Evolutionary conservation across 495 filamentous ascomycete genomes (phyloP), one percentile per base, ranked within the genome.

Genomic region (Evernia prunastri): DNA sequence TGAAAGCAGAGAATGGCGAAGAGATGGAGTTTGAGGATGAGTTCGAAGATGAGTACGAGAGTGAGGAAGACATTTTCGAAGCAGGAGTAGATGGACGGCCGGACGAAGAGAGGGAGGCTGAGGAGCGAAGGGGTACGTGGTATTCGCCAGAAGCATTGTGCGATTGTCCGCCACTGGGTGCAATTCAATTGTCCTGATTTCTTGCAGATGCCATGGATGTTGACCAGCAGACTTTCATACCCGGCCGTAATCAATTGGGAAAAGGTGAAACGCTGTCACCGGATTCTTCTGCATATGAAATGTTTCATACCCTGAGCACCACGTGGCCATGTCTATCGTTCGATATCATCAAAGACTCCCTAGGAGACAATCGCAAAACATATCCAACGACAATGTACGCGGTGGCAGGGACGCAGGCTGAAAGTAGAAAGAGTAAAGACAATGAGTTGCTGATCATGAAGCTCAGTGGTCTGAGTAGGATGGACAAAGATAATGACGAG

Each of bases 261-360:
- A 86, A 90, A 40, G 93, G 90, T 65, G 90, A 98, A 79, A 94
- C 90, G 12, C 81, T 98, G 35, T 83, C 90, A 15, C 92, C 94
- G 18, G 94, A 98, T 75, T 79, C 87, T 43, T 91, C 88, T 10
- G 91, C 94, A 3, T 98, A 98, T 77, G 86, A 96, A 69, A 94
- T 98, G 91, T 86, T 97, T 39, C 94, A 98, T 78, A 89, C 86
- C 53, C 80, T 97, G 53, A 92, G 87, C 74, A 87, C 92, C 20
- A 89, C 90, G 0, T 98, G 94, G 94, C 94, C 94, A 8, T 98
- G 94, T 69, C 84, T 98, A 12, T 96, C 92, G 15, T 96, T 96
- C 74, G 93, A 97, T 71, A 90, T 97, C 67, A 75, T 98, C 36
- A 87, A 80, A 71, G 94, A 98, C 76, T 77, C 80, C n/a, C 79